A percentile compares a stretch with the other conserved stretches of the same genome.
These are phyloP conservation scores for Amoebophrya sp. DNA, from an alignment of 169 alveolate genomes.

Conservation along the genomic window DNA sequence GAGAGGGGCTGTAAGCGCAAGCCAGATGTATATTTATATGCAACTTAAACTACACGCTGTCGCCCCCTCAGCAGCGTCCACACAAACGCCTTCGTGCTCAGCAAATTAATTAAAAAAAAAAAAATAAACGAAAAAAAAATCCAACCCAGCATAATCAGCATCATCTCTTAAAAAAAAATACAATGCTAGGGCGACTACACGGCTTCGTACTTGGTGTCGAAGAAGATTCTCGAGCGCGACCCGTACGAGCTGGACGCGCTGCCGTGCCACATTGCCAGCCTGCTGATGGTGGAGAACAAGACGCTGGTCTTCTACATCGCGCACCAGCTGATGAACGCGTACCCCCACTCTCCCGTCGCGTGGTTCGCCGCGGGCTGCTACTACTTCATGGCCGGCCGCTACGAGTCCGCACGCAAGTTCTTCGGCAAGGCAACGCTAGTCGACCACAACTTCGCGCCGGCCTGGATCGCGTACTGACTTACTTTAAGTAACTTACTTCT, in stretches of 20 bases:
- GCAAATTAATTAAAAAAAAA: too few species aligned
- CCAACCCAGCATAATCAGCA: too few species aligned
- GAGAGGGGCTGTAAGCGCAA: too few species aligned
- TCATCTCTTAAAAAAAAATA: too few species aligned
- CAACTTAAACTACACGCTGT: too few species aligned
- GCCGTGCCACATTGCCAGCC: background rate
- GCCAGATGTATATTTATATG: too few species aligned
- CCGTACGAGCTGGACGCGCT: background rate
- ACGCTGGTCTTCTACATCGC: background rate
- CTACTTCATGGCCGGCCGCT: background rate
- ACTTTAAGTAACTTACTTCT: too few species aligned
- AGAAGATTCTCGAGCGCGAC: background rate
- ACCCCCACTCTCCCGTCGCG: background rate
- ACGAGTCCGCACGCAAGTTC: background rate
- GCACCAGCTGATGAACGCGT: background rate
- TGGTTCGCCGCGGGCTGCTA: background rate
- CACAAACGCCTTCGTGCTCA: too few species aligned
- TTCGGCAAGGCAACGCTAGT: background rate
- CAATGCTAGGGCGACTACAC: conserved; percentile 5
- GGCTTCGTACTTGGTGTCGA: background rate
- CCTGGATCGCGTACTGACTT: background rate
- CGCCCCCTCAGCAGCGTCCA: too few species aligned
- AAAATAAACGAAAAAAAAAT: too few species aligned
- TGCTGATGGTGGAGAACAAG: background rate
- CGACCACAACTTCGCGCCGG: background rate